Conservation (phyloP, 1,284 basidiomycete genomes). For the Rhodotorula sp. region DNA sequence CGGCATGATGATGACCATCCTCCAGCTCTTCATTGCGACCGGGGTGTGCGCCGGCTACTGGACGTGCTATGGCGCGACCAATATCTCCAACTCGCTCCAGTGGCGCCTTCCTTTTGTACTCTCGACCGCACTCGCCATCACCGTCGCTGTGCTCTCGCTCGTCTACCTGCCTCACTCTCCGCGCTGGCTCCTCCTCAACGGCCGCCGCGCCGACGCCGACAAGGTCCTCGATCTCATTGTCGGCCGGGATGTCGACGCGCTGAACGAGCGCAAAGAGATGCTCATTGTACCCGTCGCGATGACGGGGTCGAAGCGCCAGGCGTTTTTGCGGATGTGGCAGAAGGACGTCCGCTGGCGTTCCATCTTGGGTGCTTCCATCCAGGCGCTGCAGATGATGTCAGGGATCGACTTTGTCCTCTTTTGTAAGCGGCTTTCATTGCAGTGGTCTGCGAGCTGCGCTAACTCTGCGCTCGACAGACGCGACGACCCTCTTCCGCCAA, state of each 20-base stretch:
- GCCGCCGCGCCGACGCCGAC: constrained; percentile 54
- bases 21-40: not conserved
- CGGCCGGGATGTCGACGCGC: not conserved
- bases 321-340: constrained; percentile 24
- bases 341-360: constrained; percentile 49
- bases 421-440: too few species aligned
- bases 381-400: constrained; percentile 19
- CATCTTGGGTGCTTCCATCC: constrained; percentile 56
- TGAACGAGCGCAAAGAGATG: constrained; percentile 18
- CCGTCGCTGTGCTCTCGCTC: constrained; percentile 41
- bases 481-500: constrained; percentile 48
- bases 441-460: not conserved
- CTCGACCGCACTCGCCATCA: constrained; percentile 55
- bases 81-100: constrained; percentile 49
- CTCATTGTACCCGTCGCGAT: not conserved
- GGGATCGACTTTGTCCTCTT: constrained; percentile 23
- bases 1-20: constrained; percentile 8
- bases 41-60: not conserved
- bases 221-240: constrained; percentile 48
- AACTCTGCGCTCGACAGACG: constrained; percentile 43
- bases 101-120: constrained; percentile 59
- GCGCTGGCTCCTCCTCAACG: constrained; percentile 57
- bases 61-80: not conserved
- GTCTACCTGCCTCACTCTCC: constrained; percentile 60
- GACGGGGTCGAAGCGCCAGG: constrained; percentile 10